Base-by-base conservation (phyloP, 1,139 yeast genomes). In the Geotrichum bryndzae region DNA sequence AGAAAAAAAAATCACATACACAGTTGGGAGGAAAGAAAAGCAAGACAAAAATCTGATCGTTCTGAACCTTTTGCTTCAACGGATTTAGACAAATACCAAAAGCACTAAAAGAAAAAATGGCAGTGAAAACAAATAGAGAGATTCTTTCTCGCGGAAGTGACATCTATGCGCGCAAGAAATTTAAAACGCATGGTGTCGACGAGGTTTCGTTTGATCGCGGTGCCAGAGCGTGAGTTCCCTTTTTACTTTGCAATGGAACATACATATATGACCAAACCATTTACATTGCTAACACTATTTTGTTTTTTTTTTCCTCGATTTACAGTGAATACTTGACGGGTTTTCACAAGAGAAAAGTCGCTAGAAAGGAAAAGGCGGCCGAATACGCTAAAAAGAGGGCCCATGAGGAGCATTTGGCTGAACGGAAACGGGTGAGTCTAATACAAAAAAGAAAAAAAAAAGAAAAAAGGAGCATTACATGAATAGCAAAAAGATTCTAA, bases 341-440 rank as follows among this genome's bases (percentile, higher is more conserved):
- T 45, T 94, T 94, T 73, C 99, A 94, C 74, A 94, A 94, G 76
- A 83, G 99, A 71, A 94, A 94, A 74, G 72, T 92, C 25, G 88
- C 88, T 70, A 82, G 98, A 73, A 89, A 88, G 75, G 92, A 90
- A 76, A 86, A 86, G 68, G 98, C 98, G 0, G 85, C 84, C 67
- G 88, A 83, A 64, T 84, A 80, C 68, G 82, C 82, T 59, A 84
- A 87, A 68, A 96, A 91, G 72, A 89, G 87, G 70, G 96, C 86
- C 6, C 80, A 92, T 66, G 77, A 85, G 66, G 85, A 84, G 2
- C 83, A 83, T 69, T 79, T 90, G n/a, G 95, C 87, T 66, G 96
- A 89, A 70, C 81, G 97, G 65, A 84, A 85, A 68, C 78, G 82
- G 67, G 63, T 63, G 53, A 22, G 65, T 56, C 23, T 18, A 45